These are phyloP conservation scores for Colletotrichum plurivorum DNA, from an alignment of 2,329 filamentous ascomycete species.

Conservation along the genomic window DNA sequence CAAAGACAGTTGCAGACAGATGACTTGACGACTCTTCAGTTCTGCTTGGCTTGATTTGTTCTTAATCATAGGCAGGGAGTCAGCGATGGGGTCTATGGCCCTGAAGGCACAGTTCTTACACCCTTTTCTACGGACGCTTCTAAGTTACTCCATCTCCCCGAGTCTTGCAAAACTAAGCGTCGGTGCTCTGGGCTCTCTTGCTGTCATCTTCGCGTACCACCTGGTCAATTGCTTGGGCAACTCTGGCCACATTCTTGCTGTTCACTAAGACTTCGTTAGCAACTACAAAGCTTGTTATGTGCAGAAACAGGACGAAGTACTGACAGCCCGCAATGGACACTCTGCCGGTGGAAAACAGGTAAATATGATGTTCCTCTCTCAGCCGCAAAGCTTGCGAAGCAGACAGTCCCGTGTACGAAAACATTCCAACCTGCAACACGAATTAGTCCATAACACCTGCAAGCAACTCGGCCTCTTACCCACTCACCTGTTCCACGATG, in stretches of 20 bases:
- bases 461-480: too few species aligned
- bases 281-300: too few species aligned
- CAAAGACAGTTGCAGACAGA: too few species aligned
- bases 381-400: background rate
- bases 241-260: background rate
- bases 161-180: too few species aligned
- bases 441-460: background rate
- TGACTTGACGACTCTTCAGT: too few species aligned
- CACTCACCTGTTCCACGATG: background rate
- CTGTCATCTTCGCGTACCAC: background rate
- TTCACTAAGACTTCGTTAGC: background rate
- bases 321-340: background rate
- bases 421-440: conserved; percentile 54
- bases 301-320: too few species aligned
- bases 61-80: too few species aligned
- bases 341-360: background rate
- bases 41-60: too few species aligned
- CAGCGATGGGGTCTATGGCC: too few species aligned
- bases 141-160: too few species aligned
- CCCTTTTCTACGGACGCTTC: too few species aligned
- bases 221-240: background rate
- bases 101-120: too few species aligned
- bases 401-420: conserved; percentile 60
- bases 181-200: background rate
- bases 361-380: background rate